Evolutionary conservation across 2,329 filamentous ascomycete genomes (phyloP).

Genomic region (Hymenoscyphus occultus): DNA sequence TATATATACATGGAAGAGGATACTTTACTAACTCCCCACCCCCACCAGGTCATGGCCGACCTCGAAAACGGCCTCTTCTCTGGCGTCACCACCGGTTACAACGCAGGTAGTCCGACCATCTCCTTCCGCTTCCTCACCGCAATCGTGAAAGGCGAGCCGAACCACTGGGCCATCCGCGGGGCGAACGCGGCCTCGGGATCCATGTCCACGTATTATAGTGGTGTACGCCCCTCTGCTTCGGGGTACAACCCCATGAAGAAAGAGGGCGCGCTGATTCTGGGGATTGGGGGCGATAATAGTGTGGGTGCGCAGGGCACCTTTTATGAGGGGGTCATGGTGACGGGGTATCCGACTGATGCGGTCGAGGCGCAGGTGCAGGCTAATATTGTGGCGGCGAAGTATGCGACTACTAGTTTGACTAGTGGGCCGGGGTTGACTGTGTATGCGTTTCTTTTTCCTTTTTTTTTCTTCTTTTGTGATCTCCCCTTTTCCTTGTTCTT

Average conservation of each 20-base stretch:
- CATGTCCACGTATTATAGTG: constrained; percentile 58
- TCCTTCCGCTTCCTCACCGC: constrained; percentile 55
- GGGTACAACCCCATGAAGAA: constrained; percentile 60
- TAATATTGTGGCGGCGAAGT: constrained; percentile 58
- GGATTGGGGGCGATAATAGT: constrained; percentile 62
- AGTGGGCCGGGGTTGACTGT: constrained; percentile 40
- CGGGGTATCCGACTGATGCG: constrained; percentile 57
- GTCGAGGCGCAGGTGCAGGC: constrained; percentile 58
- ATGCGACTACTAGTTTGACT: constrained; percentile 47
- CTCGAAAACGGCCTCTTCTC: constrained; percentile 66
- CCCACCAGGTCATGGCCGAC: constrained; percentile 56
- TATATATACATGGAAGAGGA: too few relatives aligned
- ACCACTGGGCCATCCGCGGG: constrained; percentile 58
- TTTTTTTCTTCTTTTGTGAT: too few relatives aligned
- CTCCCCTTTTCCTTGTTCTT: too few relatives aligned
- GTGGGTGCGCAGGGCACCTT: constrained; percentile 59
- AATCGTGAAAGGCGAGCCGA: constrained; percentile 52
- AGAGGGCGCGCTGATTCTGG: constrained; percentile 64
- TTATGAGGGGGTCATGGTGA: constrained; percentile 64
- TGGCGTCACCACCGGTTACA: constrained; percentile 45
- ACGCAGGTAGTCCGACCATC: constrained; percentile 51
- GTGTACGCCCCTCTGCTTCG: constrained; percentile 47
- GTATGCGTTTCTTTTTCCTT: too few relatives aligned
- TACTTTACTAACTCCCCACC: too few relatives aligned
- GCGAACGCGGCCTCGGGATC: constrained; percentile 52